Evolutionary conservation across 176 grass and related monocot species (phyloP).

Genomic region (Musa schizocarpa): DNA sequence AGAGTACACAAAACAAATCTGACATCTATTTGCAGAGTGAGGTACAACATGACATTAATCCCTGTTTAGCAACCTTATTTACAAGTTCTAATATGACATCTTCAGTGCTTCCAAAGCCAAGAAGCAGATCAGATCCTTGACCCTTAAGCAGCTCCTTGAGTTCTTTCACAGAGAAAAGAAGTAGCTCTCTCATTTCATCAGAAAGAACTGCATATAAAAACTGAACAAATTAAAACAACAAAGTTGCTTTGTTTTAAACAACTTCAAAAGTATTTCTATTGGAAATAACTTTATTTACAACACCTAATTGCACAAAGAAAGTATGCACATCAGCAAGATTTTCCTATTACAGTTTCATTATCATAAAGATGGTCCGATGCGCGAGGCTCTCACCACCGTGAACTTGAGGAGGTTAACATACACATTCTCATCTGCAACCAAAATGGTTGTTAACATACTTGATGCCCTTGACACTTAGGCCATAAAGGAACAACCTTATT

Average conservation of each 20-base stretch:
- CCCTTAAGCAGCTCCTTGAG: constrained; percentile 53
- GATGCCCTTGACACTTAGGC: background rate
- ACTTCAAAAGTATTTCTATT: background rate
- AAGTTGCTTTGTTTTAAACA: background rate
- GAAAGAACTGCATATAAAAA: constrained; percentile 54
- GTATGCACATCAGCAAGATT: too few relatives aligned
- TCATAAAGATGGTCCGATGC: too few relatives aligned
- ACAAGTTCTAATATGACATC: constrained; percentile 62
- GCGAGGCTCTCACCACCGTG: too few relatives aligned
- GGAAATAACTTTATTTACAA: too few relatives aligned
- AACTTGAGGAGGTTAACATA: too few relatives aligned
- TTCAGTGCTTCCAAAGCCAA: constrained; percentile 72
- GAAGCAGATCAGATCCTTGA: constrained; percentile 76
- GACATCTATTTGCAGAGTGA: background rate
- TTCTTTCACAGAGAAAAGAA: constrained; percentile 76
- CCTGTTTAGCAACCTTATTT: constrained; percentile 80
- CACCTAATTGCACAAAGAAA: too few relatives aligned
- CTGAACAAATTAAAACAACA: background rate
- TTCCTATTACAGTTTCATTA: too few relatives aligned
- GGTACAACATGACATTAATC: constrained; percentile 42
- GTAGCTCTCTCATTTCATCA: constrained; percentile 64
- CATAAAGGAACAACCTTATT: background rate
- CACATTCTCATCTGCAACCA: background rate
- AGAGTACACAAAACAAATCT: background rate
- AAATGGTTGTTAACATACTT: background rate